phyloP scores from a whole-genome alignment of 2,329 filamentous ascomycete genomes.

The Biscogniauxia sp. region DNA sequence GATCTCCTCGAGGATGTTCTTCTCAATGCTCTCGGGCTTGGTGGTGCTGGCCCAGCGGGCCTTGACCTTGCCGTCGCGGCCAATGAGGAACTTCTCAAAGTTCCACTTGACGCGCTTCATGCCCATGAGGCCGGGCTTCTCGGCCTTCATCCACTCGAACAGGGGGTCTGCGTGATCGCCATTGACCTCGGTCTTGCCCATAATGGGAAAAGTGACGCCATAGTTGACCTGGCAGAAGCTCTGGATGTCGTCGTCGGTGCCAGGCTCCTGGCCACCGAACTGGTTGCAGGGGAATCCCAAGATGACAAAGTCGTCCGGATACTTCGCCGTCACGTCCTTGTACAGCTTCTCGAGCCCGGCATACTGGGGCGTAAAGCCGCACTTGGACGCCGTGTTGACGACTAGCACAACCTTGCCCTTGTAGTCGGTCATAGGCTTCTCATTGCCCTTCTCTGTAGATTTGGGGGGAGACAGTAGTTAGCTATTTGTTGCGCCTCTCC shows the following conservation, averaged over 20 bases:
- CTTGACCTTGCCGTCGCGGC: conserved; percentile 81
- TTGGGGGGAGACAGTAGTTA: conserved; percentile 11
- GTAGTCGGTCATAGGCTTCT: conserved; percentile 68
- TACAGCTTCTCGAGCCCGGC: conserved; percentile 87
- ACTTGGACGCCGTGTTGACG: conserved; percentile 98
- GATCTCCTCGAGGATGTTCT: conserved; percentile 72
- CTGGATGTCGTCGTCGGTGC: conserved; percentile 76
- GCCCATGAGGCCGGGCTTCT: conserved; percentile 80
- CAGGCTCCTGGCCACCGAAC: conserved; percentile 88
- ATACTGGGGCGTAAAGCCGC: conserved; percentile 97
- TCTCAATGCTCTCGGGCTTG: conserved; percentile 80
- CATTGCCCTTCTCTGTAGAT: conserved; percentile 65
- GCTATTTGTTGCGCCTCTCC: conserved; percentile 2
- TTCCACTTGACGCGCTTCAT: conserved; percentile 98
- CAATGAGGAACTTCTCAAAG: conserved; percentile 97
- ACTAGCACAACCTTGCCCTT: conserved; percentile 92
- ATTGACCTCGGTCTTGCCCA: conserved; percentile 93
- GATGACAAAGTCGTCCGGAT: conserved; percentile 77
- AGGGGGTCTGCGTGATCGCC: conserved; percentile 77
- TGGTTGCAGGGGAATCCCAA: conserved; percentile 99
- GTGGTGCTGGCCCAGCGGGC: conserved; percentile 83
- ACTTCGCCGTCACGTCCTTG: conserved; percentile 66
- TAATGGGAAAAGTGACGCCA: conserved; percentile 85
- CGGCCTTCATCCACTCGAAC: conserved; percentile 71
- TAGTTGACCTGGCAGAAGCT: conserved; percentile 91